phyloP scores from a whole-genome alignment of 805 yeast species.

The Kockiozyma suomiensis region DNA sequence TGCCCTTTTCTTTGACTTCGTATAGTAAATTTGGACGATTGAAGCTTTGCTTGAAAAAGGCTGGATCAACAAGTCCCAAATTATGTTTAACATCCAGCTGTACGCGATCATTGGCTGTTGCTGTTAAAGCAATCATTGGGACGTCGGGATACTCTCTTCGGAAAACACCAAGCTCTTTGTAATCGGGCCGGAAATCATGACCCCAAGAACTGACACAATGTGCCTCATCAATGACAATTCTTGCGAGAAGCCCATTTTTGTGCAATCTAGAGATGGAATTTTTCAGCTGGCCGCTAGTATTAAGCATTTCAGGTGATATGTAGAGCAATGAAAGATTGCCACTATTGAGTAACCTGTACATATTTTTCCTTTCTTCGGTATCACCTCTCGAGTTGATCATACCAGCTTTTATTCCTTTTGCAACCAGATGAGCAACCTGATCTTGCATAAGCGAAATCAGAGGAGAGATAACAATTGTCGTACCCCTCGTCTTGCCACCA shows the following conservation, averaged over 20 bases:
- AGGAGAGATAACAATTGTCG: slow-evolving; percentile 91
- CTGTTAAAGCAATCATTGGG: slow-evolving; percentile 95
- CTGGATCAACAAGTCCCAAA: slow-evolving; percentile 56
- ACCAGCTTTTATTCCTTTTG: slow-evolving; percentile 73
- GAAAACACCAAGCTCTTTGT: slow-evolving; percentile 75
- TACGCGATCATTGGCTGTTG: slow-evolving; percentile 93
- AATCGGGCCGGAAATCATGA: slow-evolving; percentile 96
- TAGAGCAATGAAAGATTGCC: slow-evolving; percentile 79
- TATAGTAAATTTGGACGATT: slow-evolving; percentile 84
- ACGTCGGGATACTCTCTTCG: slow-evolving; percentile 72
- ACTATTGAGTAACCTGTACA: slow-evolving; percentile 61
- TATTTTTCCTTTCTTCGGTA: slow-evolving; percentile 61
- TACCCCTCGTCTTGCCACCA: slow-evolving; percentile 75
- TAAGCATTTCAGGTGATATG: slow-evolving; percentile 92
- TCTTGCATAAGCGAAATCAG: slow-evolving; percentile 96
- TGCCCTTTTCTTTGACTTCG: slow-evolving; percentile 69
- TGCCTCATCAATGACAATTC: slow-evolving; percentile 95
- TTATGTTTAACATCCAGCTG: slow-evolving; percentile 82
- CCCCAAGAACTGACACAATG: slow-evolving; percentile 99
- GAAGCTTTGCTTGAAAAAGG: slow-evolving; percentile 83
- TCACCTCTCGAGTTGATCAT: slow-evolving; percentile 82
- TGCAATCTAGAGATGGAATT: slow-evolving; percentile 62
- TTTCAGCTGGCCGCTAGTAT: slow-evolving; percentile 69
- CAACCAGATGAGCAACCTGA: slow-evolving; percentile 80
- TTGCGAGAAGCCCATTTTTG: slow-evolving; percentile 61